Conservation (phyloP, 352 stramenopile genomes). For the Aphanomyces astaci region DNA sequence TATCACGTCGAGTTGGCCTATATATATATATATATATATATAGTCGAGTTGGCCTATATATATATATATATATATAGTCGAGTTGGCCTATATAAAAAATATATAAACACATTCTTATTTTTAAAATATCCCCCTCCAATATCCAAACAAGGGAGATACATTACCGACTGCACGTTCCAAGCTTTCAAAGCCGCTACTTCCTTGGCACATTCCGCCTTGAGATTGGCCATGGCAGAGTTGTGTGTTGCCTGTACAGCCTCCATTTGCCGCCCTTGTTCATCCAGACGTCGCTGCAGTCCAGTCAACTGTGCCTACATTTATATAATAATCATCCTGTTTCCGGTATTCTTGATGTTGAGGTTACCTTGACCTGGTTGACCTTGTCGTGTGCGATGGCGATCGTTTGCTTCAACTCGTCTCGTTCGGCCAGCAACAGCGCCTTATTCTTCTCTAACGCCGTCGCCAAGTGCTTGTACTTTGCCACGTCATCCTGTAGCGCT, state of each 20-base stretch:
- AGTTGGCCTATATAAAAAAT: no score
- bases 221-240: slow-evolving; percentile 31
- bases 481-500: slow-evolving; percentile 45
- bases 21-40: no score
- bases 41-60: no score
- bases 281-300: background rate
- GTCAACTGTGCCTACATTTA: background rate
- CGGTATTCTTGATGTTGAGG: no score
- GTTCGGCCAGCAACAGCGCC: slow-evolving; percentile 33
- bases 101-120: no score
- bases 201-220: slow-evolving; percentile 17
- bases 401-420: slow-evolving; percentile 34
- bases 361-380: slow-evolving; percentile 30
- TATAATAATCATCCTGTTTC: no score
- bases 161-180: background rate
- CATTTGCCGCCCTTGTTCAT: background rate
- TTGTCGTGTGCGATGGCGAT: slow-evolving; percentile 32
- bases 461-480: slow-evolving; percentile 47
- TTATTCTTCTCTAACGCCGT: slow-evolving; percentile 41
- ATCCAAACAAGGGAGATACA: background rate
- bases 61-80: no score
- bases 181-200: slow-evolving; percentile 6
- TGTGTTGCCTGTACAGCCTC: slow-evolving; percentile 27
- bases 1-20: no score
- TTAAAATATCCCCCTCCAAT: no score